Base-by-base conservation (phyloP, 2,329 filamentous ascomycete species). In the Leptographium flavum region DNA sequence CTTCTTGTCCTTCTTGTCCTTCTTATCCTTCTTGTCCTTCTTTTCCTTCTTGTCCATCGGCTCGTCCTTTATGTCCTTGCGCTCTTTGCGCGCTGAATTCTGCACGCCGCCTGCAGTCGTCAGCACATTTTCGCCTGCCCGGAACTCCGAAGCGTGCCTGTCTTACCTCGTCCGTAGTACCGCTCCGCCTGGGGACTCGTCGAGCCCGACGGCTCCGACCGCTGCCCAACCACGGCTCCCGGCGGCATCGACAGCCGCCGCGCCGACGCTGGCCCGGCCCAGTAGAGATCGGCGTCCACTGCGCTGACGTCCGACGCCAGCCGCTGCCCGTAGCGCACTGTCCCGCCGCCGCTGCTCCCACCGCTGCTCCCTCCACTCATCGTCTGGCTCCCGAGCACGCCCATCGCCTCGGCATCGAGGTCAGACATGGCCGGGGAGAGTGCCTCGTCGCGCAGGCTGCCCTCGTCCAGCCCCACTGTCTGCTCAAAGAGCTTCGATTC, bases 141-240 rank as follows among this genome's bases (percentile, higher is more conserved):
- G 25, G 13, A 8, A 17, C 70, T n/a, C 8, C 21, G 65, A 13
- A 3, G 17, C 5, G 17, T 3, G 11, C 6, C 10, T 32, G 53
- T n/a, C 74, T 71, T 54, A 74, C 73, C 33, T 67, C 69, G 45
- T 5, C 69, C 64, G 51, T 69, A 64, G 47, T 65, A 65, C 41
- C 71, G 53, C 41, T 62, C 60, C 0, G 51, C 42, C 25, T 57
- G 56, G 9, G 58, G 56, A 58, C 52, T 64, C 53, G 31, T 70
- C 62, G 21, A 63, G 53, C 49, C 62, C 63, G 43, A 52, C 48
- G 33, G 30, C 22, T 43, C 53, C 42, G 49, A 43, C n/a, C 41
- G 50, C 46, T 3, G 37, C 27, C 15, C 42, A 44, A 14, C 53
- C 11, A 21, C 33, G 39, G 6, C 39, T 33, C 1, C 10, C 13